These are phyloP conservation scores for Dicorynia guianensis DNA, from an alignment of 306 rosid species.

Conservation along the genomic window DNA sequence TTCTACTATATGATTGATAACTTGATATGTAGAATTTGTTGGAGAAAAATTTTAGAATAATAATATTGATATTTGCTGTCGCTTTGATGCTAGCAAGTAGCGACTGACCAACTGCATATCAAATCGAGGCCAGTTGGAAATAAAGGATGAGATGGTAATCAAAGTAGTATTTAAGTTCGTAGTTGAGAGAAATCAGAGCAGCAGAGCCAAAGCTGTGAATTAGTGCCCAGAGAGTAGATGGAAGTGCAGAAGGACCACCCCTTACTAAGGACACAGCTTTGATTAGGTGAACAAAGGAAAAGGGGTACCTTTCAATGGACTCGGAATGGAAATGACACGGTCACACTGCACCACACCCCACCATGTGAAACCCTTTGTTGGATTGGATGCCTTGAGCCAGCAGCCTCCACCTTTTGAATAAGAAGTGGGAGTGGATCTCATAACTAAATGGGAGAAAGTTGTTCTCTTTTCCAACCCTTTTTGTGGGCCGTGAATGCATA, in stretches of 20 bases:
- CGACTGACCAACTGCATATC: slow-evolving; percentile 1
- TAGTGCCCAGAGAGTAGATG: slow-evolving; percentile 6
- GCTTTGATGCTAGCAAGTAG: slow-evolving; percentile 17
- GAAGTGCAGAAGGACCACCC: slow-evolving; percentile 30
- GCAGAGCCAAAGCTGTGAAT: slow-evolving; percentile 12
- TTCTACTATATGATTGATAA: too few species aligned
- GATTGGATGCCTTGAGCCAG: slow-evolving; percentile 53
- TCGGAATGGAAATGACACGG: slow-evolving; percentile 45
- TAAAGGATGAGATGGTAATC: neutral
- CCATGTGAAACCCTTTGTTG: slow-evolving; percentile 63
- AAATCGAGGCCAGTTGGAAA: slow-evolving; percentile 9
- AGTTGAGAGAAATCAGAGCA: slow-evolving; percentile 28
- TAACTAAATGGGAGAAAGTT: slow-evolving; percentile 41
- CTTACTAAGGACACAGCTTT: slow-evolving; percentile 27
- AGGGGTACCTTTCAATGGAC: slow-evolving; percentile 47
- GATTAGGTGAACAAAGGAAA: slow-evolving; percentile 51
- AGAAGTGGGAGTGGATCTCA: slow-evolving; percentile 48
- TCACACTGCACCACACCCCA: slow-evolving; percentile 50
- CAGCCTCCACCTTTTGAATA: slow-evolving; percentile 41
- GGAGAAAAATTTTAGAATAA: neutral
- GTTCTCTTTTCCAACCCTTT: slow-evolving; percentile 39
- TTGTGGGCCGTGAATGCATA: neutral
- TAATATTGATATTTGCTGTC: neutral
- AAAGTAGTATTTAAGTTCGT: neutral
- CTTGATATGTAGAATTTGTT: neutral